Evolutionary conservation across 305 asterid species (phyloP).

Genomic region (Rubia tinctorum): DNA sequence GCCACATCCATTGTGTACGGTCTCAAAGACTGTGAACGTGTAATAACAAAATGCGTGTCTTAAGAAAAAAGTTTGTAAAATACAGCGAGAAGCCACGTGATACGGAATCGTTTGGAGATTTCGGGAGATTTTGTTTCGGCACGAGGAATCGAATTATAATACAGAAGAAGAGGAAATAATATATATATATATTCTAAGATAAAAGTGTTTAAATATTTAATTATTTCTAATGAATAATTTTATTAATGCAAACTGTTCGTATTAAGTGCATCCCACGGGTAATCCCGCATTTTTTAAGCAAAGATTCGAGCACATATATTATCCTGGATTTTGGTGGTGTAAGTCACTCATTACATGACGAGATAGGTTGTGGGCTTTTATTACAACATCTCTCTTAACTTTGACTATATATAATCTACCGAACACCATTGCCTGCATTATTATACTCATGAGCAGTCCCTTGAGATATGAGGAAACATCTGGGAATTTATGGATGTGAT

Average conservation of each 20-base stretch:
- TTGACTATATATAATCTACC: too few relatives aligned
- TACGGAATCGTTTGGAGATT: conserved; percentile 27
- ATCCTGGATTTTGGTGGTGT: too few relatives aligned
- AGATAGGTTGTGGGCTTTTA: too few relatives aligned
- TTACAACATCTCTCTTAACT: too few relatives aligned
- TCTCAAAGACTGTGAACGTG: neutral
- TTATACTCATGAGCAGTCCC: too few relatives aligned
- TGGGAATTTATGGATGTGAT: too few relatives aligned
- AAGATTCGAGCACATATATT: too few relatives aligned
- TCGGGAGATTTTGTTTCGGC: conserved; percentile 15
- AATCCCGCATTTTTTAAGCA: neutral
- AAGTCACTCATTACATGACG: too few relatives aligned
- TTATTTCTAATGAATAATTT: neutral
- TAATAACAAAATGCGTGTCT: neutral
- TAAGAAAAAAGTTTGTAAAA: too few relatives aligned
- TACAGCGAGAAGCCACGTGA: conserved; percentile 60
- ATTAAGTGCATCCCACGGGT: neutral
- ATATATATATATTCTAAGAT: neutral
- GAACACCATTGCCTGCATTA: too few relatives aligned
- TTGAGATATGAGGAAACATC: too few relatives aligned
- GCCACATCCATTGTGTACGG: neutral
- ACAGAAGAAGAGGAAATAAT: too few relatives aligned
- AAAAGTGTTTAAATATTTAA: neutral
- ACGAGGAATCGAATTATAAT: conserved; percentile 21
- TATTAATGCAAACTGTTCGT: neutral